Evolutionary conservation across 2,329 filamentous ascomycete species (phyloP).

Genomic region (Myotisia sp.): DNA sequence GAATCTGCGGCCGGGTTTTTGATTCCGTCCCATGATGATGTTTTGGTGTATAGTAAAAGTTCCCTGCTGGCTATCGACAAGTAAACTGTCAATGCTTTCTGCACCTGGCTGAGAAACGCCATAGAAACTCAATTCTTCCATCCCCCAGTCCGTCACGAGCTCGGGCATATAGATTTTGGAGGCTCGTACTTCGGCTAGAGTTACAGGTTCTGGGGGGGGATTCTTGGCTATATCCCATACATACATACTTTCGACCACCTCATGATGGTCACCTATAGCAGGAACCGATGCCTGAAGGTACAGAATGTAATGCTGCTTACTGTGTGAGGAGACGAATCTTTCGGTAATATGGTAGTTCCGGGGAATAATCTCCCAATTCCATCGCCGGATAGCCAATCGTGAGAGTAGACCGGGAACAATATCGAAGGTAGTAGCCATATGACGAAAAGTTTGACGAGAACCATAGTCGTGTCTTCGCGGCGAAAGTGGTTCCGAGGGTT

Average conservation of each 20-base stretch:
- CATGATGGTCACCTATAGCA: too few relatives aligned
- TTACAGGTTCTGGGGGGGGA: too few relatives aligned
- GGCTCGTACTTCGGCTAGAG: background rate
- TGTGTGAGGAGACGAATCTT: conserved; percentile 19
- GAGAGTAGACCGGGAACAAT: too few relatives aligned
- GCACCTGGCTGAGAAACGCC: background rate
- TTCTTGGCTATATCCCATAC: too few relatives aligned
- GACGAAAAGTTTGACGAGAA: conserved; percentile 38
- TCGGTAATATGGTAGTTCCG: too few relatives aligned
- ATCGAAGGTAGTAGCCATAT: conserved; percentile 48
- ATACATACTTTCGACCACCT: background rate
- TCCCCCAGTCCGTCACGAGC: background rate
- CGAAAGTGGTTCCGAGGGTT: too few relatives aligned
- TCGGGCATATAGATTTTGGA: background rate
- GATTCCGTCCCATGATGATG: too few relatives aligned
- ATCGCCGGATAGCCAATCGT: too few relatives aligned
- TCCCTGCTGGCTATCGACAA: background rate
- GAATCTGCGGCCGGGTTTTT: conserved; percentile 40
- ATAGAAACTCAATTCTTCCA: background rate
- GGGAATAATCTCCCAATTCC: conserved; percentile 41
- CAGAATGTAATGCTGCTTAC: background rate
- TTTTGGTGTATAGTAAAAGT: background rate
- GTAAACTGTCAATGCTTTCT: background rate
- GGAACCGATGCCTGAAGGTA: background rate
- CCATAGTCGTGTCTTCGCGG: too few relatives aligned